phyloP scores from a whole-genome alignment of 2,329 filamentous ascomycete genomes.

The Xylaria sp. region DNA sequence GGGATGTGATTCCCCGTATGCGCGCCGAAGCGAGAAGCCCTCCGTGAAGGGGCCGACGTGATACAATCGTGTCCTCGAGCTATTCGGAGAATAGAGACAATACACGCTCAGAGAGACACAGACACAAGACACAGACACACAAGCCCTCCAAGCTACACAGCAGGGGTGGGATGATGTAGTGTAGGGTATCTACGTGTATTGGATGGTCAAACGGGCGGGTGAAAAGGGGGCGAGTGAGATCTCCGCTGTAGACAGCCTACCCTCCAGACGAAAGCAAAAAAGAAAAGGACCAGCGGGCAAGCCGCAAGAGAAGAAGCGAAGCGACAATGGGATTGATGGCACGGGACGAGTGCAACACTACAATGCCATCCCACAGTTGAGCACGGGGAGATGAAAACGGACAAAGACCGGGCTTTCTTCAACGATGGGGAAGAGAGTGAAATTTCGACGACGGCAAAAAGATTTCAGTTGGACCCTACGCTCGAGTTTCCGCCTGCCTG shows the following conservation, averaged over 20 bases:
- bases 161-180: slow-evolving; percentile 2
- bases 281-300: slow-evolving; percentile 39
- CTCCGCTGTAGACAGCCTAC: slow-evolving; percentile 25
- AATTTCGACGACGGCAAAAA: slow-evolving; percentile 31
- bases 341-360: slow-evolving; percentile 23
- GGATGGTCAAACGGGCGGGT: background rate
- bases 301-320: slow-evolving; percentile 34
- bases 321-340: slow-evolving; percentile 16
- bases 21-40: slow-evolving; percentile 31
- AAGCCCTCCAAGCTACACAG: slow-evolving; percentile 12
- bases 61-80: slow-evolving; percentile 32
- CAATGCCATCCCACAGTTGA: slow-evolving; percentile 31
- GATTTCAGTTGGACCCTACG: slow-evolving; percentile 34
- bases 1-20: slow-evolving; percentile 20
- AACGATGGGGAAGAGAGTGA: slow-evolving; percentile 14
- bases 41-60: slow-evolving; percentile 7
- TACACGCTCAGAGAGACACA: background rate
- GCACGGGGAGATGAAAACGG: slow-evolving; percentile 21
- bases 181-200: background rate
- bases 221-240: slow-evolving; percentile 21
- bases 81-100: slow-evolving; percentile 17
- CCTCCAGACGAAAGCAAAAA: slow-evolving; percentile 33
- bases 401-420: slow-evolving; percentile 12
- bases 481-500: slow-evolving; percentile 5
- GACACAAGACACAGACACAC: slow-evolving; percentile 1